phyloP scores from a whole-genome alignment of 805 yeast species.

The Candida sakaeoensis region DNA sequence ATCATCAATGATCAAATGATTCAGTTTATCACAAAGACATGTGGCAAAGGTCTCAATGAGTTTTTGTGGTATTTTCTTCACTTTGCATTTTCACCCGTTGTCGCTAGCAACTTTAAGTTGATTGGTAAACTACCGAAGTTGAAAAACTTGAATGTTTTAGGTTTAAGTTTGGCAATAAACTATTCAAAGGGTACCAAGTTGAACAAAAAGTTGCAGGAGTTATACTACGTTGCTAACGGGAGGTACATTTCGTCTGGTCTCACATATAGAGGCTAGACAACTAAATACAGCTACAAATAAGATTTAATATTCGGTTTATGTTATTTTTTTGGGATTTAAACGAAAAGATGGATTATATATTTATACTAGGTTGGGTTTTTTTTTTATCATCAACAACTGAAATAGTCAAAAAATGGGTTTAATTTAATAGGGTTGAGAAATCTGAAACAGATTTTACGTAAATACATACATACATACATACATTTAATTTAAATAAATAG shows the following conservation, averaged over 20 bases:
- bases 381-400: no score
- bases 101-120: conserved; percentile 7
- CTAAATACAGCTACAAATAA: no score
- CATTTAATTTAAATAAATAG: no score
- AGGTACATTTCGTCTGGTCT: conserved; percentile 6
- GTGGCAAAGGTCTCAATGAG: conserved; percentile 5
- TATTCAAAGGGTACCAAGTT: conserved; percentile 1
- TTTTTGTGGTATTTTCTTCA: conserved; percentile 6
- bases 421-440: no score
- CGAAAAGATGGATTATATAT: neutral
- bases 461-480: no score
- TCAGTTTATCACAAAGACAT: conserved; percentile 4
- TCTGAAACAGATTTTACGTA: no score
- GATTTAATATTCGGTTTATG: no score
- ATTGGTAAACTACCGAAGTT: conserved; percentile 7
- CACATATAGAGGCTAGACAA: conserved; percentile 1
- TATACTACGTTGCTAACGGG: conserved; percentile 6
- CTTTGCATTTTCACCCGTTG: conserved; percentile 7
- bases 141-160: conserved; percentile 7
- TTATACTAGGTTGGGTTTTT: no score
- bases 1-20: conserved; percentile 8
- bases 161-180: conserved; percentile 4
- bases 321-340: no score
- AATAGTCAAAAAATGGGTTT: no score
- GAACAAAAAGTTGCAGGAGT: conserved; percentile 4